A percentile compares a stretch with the other conserved stretches of the same genome.
These are phyloP conservation scores for Polyporus arcularius DNA, from an alignment of 768 basidiomycete species.

Conservation along the genomic window DNA sequence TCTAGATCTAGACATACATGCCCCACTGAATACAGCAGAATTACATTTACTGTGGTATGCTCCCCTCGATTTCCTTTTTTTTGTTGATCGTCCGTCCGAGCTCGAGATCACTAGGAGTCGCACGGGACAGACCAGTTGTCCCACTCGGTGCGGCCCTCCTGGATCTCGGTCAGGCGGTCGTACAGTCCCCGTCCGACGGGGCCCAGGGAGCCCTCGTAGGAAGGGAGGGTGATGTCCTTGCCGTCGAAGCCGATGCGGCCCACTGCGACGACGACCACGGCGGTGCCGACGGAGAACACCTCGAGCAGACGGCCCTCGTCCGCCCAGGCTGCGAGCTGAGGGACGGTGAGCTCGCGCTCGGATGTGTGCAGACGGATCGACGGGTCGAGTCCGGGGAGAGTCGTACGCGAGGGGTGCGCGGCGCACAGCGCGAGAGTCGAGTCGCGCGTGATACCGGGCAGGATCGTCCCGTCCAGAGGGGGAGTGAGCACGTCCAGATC, in stretches of 20 bases:
- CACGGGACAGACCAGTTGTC: conserved; percentile 64
- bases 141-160: conserved; percentile 65
- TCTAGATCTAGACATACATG: conserved; percentile 15
- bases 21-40: not conserved
- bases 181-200: conserved; percentile 69
- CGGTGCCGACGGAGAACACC: conserved; percentile 84
- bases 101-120: not conserved
- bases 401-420: conserved; percentile 47
- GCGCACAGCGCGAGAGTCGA: conserved; percentile 74
- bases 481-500: conserved; percentile 86
- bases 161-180: conserved; percentile 73
- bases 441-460: conserved; percentile 90
- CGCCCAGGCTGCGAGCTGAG: conserved; percentile 44
- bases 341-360: conserved; percentile 48
- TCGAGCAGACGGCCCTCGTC: conserved; percentile 72
- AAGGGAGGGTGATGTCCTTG: conserved; percentile 62
- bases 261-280: conserved; percentile 73
- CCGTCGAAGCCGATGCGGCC: conserved; percentile 75
- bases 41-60: not conserved
- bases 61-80: not conserved
- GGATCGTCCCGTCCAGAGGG: conserved; percentile 86
- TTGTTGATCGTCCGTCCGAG: not conserved
- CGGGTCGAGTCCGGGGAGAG: conserved; percentile 44
- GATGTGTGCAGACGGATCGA: conserved; percentile 41
- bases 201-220: conserved; percentile 49